Evolutionary conservation across 495 filamentous ascomycete genomes (phyloP), one percentile per base, ranked within the genome.

Genomic region (Aspergillus baeticus): DNA sequence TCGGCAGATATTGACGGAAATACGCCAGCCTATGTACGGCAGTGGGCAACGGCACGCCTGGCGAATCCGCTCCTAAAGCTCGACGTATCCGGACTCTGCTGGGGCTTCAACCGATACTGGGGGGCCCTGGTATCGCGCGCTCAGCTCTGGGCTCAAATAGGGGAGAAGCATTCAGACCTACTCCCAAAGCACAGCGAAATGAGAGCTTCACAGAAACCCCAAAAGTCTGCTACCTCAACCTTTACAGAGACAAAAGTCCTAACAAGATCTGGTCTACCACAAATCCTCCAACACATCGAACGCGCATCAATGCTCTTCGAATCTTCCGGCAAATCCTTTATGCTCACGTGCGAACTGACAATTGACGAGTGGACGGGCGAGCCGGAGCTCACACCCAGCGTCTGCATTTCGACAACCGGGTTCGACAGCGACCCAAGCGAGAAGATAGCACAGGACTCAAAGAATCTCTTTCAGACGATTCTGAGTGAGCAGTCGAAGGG

Each of bases 21-120:
- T 46, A 59, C 70, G 1, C 72, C 72, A 5, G 56, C 63, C 23
- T 55, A 58, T 14, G 57, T 78, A n/a, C 72, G 63, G n/a, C 63
- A 57, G 45, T 78, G 76, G 76, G 71, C 74, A n/a, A 61, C 69
- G 11, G 54, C 63, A 17, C 63, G 76, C 23, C 52, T 78, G 35
- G 55, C 55, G 10, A 75, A 69, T 33, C 66, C 72, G 1, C 66
- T 77, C 8, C 36, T 74, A 15, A 69, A 63, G 39, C 62, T 77
- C 2, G 74, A 78, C 46, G 61, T 78, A 34, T 63, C 74, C 8
- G 76, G 73, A 7, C 64, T 77, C 3, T 76, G 76, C 52, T 72
- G 72, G 69, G 73, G 72, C 20, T 70, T 77, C 31, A 76, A 73
- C 23, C 63, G 71, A 10, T 76, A 73, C 57, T 77, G 76, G 73